Evolutionary conservation across 257 asterid species (phyloP).

Genomic region (Nicotiana paniculata): DNA sequence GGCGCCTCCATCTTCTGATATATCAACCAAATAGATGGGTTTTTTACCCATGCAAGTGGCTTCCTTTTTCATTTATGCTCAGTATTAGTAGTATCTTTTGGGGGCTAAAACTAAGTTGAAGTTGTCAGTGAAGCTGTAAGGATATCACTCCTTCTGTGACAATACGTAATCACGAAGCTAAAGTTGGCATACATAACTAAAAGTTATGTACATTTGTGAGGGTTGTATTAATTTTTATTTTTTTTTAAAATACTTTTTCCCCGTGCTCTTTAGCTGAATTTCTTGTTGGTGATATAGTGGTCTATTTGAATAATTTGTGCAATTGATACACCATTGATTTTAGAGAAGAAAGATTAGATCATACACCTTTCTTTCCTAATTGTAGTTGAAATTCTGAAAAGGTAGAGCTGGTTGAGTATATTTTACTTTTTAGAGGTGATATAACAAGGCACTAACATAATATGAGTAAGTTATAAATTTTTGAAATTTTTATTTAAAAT

Average conservation of each 20-base stretch:
- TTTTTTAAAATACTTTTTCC: too few relatives aligned
- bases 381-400: too few relatives aligned
- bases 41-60: neutral
- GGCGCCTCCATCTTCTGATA: conserved; percentile 24
- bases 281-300: too few relatives aligned
- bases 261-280: too few relatives aligned
- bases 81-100: neutral
- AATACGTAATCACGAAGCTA: neutral
- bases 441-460: neutral
- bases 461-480: neutral
- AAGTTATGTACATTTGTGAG: too few relatives aligned
- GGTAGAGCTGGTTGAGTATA: neutral
- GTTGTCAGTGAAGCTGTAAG: neutral
- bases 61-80: neutral
- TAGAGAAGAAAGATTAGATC: neutral
- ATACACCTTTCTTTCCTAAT: too few relatives aligned
- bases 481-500: neutral
- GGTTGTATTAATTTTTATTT: too few relatives aligned
- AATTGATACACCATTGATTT: neutral
- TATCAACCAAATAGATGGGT: conserved; percentile 23
- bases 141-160: neutral
- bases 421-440: neutral
- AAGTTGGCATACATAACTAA: neutral
- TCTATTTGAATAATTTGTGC: neutral
- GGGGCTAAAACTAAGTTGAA: neutral